Percentiles rank a stretch among this genome's conserved stretches.
phyloP scores from a whole-genome alignment of 139 green algal species.

The Dunaliella primolecta region DNA sequence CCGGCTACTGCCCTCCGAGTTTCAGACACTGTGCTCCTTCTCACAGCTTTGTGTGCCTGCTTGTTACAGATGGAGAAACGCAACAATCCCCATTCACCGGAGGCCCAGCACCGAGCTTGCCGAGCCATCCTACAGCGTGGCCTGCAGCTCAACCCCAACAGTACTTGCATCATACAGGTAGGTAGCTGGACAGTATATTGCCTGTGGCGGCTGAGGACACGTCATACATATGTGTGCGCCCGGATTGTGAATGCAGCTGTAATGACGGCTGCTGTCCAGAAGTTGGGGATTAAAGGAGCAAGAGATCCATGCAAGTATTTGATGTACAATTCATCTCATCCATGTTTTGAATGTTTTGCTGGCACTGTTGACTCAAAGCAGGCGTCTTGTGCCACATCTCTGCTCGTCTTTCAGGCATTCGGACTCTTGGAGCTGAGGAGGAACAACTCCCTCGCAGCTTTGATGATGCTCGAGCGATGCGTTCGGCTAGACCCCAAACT shows the following conservation, averaged over 20 bases:
- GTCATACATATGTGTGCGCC: not conserved
- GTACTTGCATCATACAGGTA: constrained; percentile 57
- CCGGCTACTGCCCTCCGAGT: too few relatives aligned
- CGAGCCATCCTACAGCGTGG: constrained; percentile 62
- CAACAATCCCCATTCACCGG: too few relatives aligned
- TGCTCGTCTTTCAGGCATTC: too few relatives aligned
- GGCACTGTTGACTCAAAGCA: not conserved
- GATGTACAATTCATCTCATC: not conserved
- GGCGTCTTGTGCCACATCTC: too few relatives aligned
- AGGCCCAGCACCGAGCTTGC: constrained; percentile 20
- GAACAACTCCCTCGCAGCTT: constrained; percentile 64
- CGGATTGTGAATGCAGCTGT: not conserved
- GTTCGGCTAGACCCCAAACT: constrained; percentile 15
- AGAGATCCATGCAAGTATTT: not conserved
- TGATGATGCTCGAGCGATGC: constrained; percentile 61
- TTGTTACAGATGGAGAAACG: constrained; percentile 41
- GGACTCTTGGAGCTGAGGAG: constrained; percentile 77
- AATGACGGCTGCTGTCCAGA: not conserved
- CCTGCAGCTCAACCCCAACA: constrained; percentile 55
- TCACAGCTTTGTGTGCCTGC: too few relatives aligned
- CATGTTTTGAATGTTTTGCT: not conserved
- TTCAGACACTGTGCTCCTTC: too few relatives aligned
- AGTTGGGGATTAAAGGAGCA: not conserved
- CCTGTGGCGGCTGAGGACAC: not conserved
- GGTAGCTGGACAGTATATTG: not conserved